A percentile compares a stretch with the other conserved stretches of the same genome.
Evolutionary conservation across 202 grass and related monocot genomes (phyloP).

Genomic region (Brachypodium distachyon): DNA sequence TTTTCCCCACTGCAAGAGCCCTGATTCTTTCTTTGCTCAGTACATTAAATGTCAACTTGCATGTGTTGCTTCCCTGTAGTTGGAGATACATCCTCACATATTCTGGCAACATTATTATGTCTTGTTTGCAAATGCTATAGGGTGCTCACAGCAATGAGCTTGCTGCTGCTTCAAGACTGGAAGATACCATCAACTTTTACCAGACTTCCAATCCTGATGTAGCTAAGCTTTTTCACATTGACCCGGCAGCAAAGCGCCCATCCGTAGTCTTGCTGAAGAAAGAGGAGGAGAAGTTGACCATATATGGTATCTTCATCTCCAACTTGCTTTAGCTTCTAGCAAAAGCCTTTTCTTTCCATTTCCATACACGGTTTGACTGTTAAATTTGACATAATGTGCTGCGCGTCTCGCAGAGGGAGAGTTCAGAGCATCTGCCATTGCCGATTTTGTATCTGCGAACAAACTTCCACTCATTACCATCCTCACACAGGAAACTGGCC

Average conservation of each 20-base stretch:
- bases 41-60: background rate
- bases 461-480: constrained; percentile 77
- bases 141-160: constrained; percentile 67
- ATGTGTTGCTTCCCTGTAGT: background rate
- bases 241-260: constrained; percentile 53
- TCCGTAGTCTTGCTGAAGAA: constrained; percentile 76
- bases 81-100: background rate
- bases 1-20: background rate
- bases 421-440: constrained; percentile 61
- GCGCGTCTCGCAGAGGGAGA: constrained; percentile 54
- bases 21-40: background rate
- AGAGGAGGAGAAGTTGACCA: constrained; percentile 77
- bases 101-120: background rate
- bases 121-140: constrained; percentile 34
- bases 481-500: constrained; percentile 68
- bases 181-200: constrained; percentile 83
- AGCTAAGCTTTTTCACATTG: constrained; percentile 81
- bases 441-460: constrained; percentile 75
- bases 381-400: background rate
- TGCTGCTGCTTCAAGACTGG: constrained; percentile 78
- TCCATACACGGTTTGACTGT: background rate
- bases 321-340: constrained; percentile 6
- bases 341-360: background rate
- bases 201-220: constrained; percentile 73
- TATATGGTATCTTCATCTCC: constrained; percentile 52